Conservation (phyloP, 1,284 basidiomycete species). For the Apiotrichum laibachii region DNA sequence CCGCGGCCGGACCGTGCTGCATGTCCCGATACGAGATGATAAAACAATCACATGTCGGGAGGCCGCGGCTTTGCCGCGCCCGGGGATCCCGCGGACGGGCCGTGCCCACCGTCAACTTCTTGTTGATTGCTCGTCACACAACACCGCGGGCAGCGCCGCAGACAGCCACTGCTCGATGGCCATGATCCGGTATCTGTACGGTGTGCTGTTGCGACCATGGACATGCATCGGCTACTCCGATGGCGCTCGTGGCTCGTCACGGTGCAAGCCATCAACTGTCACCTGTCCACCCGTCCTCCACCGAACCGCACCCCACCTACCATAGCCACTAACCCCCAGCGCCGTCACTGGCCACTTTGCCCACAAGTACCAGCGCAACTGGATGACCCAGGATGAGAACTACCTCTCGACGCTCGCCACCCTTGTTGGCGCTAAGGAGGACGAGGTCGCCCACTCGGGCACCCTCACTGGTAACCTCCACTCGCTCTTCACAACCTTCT, state of each 20-base stretch:
- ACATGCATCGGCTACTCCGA: too few relatives aligned
- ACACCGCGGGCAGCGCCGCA: too few relatives aligned
- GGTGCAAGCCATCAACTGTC: too few relatives aligned
- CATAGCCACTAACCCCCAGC: constrained; percentile 52
- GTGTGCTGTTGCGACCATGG: too few relatives aligned
- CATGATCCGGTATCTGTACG: too few relatives aligned
- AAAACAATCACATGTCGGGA: too few relatives aligned
- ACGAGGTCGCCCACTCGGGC: constrained; percentile 90
- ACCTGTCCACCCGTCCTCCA: not conserved
- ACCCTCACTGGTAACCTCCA: constrained; percentile 93
- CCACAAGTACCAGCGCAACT: constrained; percentile 77
- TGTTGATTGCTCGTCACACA: too few relatives aligned
- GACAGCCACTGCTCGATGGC: too few relatives aligned
- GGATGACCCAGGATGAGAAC: constrained; percentile 75
- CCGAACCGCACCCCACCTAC: not conserved
- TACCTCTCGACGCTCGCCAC: constrained; percentile 74
- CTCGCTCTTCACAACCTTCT: constrained; percentile 90
- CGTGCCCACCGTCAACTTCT: too few relatives aligned
- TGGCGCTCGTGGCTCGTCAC: too few relatives aligned
- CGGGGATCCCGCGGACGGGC: not conserved
- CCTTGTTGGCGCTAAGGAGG: constrained; percentile 78
- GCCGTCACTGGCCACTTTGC: constrained; percentile 89
- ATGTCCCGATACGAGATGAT: too few relatives aligned
- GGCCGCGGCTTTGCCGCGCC: not conserved
- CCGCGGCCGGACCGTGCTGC: too few relatives aligned